Conservation (phyloP, 139 green algal species). For the Chara braunii region DNA sequence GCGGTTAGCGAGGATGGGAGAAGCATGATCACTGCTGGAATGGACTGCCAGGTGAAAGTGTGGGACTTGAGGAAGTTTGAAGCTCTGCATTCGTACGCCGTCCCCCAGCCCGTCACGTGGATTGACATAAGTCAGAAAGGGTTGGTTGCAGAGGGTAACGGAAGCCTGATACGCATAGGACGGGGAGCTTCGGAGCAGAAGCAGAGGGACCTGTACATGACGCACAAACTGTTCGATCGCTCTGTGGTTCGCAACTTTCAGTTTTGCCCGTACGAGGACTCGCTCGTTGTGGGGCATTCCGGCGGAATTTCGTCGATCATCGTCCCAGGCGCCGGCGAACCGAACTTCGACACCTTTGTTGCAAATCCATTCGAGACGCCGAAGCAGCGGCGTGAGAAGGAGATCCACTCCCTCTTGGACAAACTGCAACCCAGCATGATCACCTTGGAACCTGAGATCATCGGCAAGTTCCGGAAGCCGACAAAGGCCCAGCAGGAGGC, state of each 20-base stretch:
- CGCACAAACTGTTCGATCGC: background rate
- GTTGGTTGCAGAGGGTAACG: conserved; percentile 75
- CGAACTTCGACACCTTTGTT: conserved; percentile 95
- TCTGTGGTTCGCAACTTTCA: conserved; percentile 37
- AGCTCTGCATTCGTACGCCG: conserved; percentile 83
- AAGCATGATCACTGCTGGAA: conserved; percentile 77
- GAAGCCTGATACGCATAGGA: conserved; percentile 46
- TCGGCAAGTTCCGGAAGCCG: conserved; percentile 65
- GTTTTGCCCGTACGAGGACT: conserved; percentile 95
- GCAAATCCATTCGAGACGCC: conserved; percentile 79
- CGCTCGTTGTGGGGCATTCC: conserved; percentile 70
- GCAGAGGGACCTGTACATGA: conserved; percentile 74
- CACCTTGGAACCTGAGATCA: conserved; percentile 73
- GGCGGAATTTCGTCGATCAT: conserved; percentile 57
- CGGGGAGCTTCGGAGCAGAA: conserved; percentile 72
- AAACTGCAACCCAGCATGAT: conserved; percentile 96
- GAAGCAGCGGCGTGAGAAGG: conserved; percentile 71
- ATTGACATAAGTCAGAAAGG: conserved; percentile 87
- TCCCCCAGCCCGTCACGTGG: conserved; percentile 52
- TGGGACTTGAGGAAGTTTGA: conserved; percentile 85
- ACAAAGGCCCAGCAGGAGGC: conserved; percentile 12
- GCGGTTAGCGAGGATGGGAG: conserved; percentile 66
- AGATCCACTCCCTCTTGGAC: conserved; percentile 91
- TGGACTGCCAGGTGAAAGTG: conserved; percentile 70
- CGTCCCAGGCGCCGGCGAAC: conserved; percentile 87